Percentiles rank a stretch among this genome's conserved stretches.
Evolutionary conservation across 768 basidiomycete species (phyloP).

Genomic region (Lactarius akahatsu): DNA sequence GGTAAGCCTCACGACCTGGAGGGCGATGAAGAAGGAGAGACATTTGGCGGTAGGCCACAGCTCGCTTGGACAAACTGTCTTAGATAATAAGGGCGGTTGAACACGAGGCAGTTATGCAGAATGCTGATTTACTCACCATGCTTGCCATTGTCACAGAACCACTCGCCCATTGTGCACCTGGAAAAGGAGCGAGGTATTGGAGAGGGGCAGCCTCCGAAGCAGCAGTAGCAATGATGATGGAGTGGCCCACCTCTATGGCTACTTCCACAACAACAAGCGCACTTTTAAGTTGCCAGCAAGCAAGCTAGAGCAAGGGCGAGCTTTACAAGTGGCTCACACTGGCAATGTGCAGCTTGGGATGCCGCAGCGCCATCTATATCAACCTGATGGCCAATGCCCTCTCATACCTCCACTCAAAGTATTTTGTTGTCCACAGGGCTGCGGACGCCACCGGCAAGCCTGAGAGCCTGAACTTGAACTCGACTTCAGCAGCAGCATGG

Average conservation of each 20-base stretch:
- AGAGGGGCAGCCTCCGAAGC: slow-evolving; percentile 99
- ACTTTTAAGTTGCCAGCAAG: too few relatives aligned
- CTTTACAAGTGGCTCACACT: too few relatives aligned
- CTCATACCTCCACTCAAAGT: too few relatives aligned
- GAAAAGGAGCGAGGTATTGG: slow-evolving; percentile 99
- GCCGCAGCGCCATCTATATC: too few relatives aligned
- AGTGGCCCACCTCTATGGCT: slow-evolving; percentile 40
- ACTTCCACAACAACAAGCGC: too few relatives aligned
- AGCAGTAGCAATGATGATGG: slow-evolving; percentile 98
- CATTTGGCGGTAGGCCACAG: slow-evolving; percentile 99
- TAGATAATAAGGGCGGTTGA: slow-evolving; percentile 87
- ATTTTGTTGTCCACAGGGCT: too few relatives aligned
- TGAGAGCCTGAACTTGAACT: too few relatives aligned
- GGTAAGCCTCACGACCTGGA: slow-evolving; percentile 99
- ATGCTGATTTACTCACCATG: slow-evolving; percentile 63
- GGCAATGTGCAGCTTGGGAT: too few relatives aligned
- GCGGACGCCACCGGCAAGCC: too few relatives aligned
- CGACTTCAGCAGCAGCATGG: too few relatives aligned
- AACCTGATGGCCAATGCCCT: too few relatives aligned
- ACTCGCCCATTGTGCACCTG: slow-evolving; percentile 99
- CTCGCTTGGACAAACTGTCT: slow-evolving; percentile 99
- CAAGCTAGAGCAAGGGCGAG: too few relatives aligned
- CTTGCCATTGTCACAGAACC: slow-evolving; percentile 99
- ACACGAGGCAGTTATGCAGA: background rate
- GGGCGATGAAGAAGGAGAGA: slow-evolving; percentile 99